Evolutionary conservation across 2,329 filamentous ascomycete species (phyloP).

Genomic region (Raffaelea deltoideospora): DNA sequence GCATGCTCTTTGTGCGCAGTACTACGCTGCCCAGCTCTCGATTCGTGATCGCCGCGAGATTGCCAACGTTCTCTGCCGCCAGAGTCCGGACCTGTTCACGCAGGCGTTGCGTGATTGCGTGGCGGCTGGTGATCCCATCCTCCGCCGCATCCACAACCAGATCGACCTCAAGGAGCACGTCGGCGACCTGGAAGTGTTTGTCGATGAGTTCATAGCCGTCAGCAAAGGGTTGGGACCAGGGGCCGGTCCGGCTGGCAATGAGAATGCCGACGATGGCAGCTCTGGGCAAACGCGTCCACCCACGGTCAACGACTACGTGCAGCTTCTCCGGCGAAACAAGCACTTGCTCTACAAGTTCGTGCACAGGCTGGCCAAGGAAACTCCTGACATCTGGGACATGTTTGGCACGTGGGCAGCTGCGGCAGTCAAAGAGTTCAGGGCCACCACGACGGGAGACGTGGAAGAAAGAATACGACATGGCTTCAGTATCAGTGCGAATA

Average conservation of each 20-base stretch:
- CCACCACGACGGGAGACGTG: slow-evolving; percentile 3
- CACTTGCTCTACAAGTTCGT: slow-evolving; percentile 52
- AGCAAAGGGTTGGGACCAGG: slow-evolving; percentile 23
- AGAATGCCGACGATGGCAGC: neutral
- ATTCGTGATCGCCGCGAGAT: slow-evolving; percentile 62
- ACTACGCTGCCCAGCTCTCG: slow-evolving; percentile 54
- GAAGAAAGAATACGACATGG: neutral
- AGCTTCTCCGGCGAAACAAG: slow-evolving; percentile 49
- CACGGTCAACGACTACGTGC: slow-evolving; percentile 57
- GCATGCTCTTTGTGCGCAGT: slow-evolving; percentile 51
- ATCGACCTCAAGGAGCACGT: slow-evolving; percentile 58
- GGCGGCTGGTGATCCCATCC: slow-evolving; percentile 57
- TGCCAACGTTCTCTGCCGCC: slow-evolving; percentile 48
- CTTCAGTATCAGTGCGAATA: neutral
- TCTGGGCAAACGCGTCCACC: too few relatives aligned
- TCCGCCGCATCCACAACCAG: slow-evolving; percentile 54
- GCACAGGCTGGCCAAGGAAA: slow-evolving; percentile 53
- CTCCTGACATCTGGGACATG: slow-evolving; percentile 46
- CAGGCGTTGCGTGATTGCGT: slow-evolving; percentile 49
- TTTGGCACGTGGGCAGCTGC: slow-evolving; percentile 47
- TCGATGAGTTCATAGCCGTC: slow-evolving; percentile 54
- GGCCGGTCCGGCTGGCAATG: too few relatives aligned
- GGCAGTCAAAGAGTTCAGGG: slow-evolving; percentile 39
- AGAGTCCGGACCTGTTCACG: slow-evolving; percentile 59
- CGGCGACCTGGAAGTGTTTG: slow-evolving; percentile 49